A percentile compares a stretch with the other conserved stretches of the same genome.
Conservation (phyloP, 768 basidiomycete genomes). For the Mrakia frigida region DNA sequence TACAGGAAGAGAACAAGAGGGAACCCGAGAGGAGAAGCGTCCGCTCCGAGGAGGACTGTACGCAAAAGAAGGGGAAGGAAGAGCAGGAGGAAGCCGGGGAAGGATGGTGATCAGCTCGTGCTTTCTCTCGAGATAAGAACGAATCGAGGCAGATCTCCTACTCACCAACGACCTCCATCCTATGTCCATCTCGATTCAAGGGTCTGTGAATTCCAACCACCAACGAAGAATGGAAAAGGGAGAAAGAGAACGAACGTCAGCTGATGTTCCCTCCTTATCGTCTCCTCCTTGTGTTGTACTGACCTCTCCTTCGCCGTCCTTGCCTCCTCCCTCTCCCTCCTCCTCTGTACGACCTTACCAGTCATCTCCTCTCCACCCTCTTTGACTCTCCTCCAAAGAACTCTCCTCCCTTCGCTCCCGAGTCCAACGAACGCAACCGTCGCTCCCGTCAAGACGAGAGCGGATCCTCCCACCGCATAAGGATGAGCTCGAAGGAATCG, state of each 20-base stretch:
- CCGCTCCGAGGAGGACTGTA: slow-evolving; percentile 28
- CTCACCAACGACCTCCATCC: slow-evolving; percentile 6
- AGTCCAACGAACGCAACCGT: slow-evolving; percentile 1
- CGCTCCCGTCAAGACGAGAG: slow-evolving; percentile 4
- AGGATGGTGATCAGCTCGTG: not conserved
- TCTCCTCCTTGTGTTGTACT: not conserved
- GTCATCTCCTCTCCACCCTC: not conserved
- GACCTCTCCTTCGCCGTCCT: not conserved
- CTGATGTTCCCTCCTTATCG: not conserved
- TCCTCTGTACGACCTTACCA: not conserved
- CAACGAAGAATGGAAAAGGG: not conserved
- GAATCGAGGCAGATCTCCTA: not conserved
- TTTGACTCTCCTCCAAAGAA: not conserved
- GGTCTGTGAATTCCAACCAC: not conserved
- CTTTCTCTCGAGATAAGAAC: not conserved
- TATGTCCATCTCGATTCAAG: slow-evolving; percentile 12
- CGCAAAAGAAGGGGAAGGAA: not conserved
- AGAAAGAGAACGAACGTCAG: not conserved
- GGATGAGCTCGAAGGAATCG: not conserved
- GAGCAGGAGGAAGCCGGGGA: not conserved
- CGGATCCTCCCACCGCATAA: not conserved
- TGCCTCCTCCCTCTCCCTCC: slow-evolving; percentile 6
- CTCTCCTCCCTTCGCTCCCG: not conserved
- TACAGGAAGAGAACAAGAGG: slow-evolving; percentile 28
- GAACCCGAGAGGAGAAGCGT: slow-evolving; percentile 25